phyloP scores from a whole-genome alignment of 768 basidiomycete genomes.

The Suillus fuscotomentosus region DNA sequence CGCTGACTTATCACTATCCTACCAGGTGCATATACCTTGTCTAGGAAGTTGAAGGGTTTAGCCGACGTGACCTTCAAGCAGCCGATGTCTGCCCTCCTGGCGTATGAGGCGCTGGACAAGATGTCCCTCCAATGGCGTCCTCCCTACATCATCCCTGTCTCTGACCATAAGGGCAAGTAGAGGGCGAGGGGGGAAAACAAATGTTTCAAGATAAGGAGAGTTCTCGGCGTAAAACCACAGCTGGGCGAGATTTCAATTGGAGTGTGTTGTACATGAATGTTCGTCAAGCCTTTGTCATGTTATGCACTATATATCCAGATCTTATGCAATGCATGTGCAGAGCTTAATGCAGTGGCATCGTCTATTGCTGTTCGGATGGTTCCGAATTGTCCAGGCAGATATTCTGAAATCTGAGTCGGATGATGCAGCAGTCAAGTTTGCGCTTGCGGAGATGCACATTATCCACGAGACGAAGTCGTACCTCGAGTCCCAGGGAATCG shows the following conservation, averaged over 20 bases:
- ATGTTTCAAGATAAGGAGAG: constrained; percentile 58
- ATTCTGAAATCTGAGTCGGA: constrained; percentile 83
- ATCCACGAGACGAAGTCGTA: constrained; percentile 93
- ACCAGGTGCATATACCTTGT: constrained; percentile 51
- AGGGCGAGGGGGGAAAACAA: constrained; percentile 41
- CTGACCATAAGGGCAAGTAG: constrained; percentile 57
- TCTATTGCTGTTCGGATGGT: constrained; percentile 87
- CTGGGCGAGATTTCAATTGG: constrained; percentile 88
- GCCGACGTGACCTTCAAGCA: constrained; percentile 56
- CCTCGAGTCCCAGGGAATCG: constrained; percentile 74
- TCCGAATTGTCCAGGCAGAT: constrained; percentile 72
- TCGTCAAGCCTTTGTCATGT: constrained; percentile 37
- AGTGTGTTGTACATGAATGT: constrained; percentile 97
- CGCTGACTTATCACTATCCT: not conserved
- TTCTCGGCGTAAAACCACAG: constrained; percentile 61
- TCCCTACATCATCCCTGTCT: constrained; percentile 84
- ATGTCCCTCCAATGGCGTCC: constrained; percentile 89
- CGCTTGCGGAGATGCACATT: constrained; percentile 93
- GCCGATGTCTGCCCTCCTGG: constrained; percentile 53
- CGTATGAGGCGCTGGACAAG: constrained; percentile 77
- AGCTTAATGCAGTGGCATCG: constrained; percentile 85
- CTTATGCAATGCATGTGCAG: constrained; percentile 40
- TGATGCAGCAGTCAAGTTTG: constrained; percentile 89
- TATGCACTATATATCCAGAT: constrained; percentile 11
- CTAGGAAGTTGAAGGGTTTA: constrained; percentile 55